Base-by-base conservation (phyloP, 768 basidiomycete genomes). In the Boletus tomentosulus region DNA sequence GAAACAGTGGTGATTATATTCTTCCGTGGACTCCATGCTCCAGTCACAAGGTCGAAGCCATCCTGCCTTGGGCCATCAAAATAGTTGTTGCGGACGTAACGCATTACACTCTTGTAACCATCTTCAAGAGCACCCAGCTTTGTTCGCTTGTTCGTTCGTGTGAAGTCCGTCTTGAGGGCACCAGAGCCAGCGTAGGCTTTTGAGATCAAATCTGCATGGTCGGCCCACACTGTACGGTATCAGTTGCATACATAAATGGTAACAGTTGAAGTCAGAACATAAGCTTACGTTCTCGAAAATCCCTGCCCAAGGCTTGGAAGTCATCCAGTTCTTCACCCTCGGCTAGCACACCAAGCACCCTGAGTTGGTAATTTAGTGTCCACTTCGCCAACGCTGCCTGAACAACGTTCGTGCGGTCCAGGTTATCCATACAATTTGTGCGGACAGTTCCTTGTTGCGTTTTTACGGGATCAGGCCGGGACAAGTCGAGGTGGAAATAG, bases 361-460 rank as follows among this genome's bases (percentile, higher is more conserved):
- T 80, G 52, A 99, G 77, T 65, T 98, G 96, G 48, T 77, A 73
- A 55, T 84, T 86, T 43, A 98, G 76, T 1, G 81, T 86, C 82
- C 86, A 89, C 68, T 89, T 92, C 15, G 89, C 97, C 46, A 98
- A 70, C 12, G 95, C 82, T 16, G 91, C 87, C 69, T 99, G 97
- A 5, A 93, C 89, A 41, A 99, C 96, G 69, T 98, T 98, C 44
- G 97, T 99, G 47, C 97, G 83, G 66, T 99, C 97, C 54, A 98
- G 75, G 63, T 86, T 89, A 69, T 98, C 96, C 97, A 97, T 97
- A 71, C 97, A 98, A 68, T 98, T 99, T 8, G 94, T 95, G 43
- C 97, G 82, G 41, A 97, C 83, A 45, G 83, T 78, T 19, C 94
- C 94, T 22, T 66, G 76, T 65, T 99, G 97, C 34, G 78, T 70